Evolutionary conservation across 75 land plant genomes (phyloP).

Genomic region (Selaginella tamariscina): DNA sequence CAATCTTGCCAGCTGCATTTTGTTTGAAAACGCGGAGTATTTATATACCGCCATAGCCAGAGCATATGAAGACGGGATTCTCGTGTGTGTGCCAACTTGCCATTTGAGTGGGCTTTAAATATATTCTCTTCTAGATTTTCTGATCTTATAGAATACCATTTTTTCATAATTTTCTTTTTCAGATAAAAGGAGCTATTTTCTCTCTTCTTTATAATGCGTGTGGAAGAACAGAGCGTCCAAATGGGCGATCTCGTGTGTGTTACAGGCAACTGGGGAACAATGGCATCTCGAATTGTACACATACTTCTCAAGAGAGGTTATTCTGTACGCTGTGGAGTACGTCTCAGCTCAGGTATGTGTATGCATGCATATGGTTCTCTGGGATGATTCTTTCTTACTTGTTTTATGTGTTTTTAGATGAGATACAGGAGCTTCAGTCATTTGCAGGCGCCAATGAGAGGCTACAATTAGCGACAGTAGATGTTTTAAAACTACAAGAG

Average conservation of each 20-base stretch:
- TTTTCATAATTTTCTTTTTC: neutral
- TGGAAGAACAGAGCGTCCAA: too few species aligned
- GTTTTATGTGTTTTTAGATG: neutral
- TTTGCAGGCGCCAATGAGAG: neutral
- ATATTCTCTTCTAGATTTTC: too few species aligned
- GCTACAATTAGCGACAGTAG: neutral
- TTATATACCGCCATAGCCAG: too few species aligned
- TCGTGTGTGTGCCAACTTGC: too few species aligned
- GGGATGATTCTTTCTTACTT: neutral
- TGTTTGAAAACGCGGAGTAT: too few species aligned
- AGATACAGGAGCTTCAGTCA: neutral
- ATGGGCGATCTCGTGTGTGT: neutral
- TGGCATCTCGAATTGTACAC: neutral
- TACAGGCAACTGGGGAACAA: slow-evolving; percentile 11
- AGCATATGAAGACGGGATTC: too few species aligned
- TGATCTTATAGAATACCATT: too few species aligned
- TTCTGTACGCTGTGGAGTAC: slow-evolving; percentile 4
- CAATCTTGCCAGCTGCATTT: too few species aligned
- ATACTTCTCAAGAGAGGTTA: slow-evolving; percentile 12
- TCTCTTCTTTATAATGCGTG: neutral
- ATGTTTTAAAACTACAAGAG: slow-evolving; percentile 14
- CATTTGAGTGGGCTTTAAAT: too few species aligned
- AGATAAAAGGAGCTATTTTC: too few species aligned
- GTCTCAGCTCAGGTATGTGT: neutral
- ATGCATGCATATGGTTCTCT: too few species aligned